Evolutionary conservation across 1,284 basidiomycete species (phyloP).

Genomic region (Rhizoctonia solani): DNA sequence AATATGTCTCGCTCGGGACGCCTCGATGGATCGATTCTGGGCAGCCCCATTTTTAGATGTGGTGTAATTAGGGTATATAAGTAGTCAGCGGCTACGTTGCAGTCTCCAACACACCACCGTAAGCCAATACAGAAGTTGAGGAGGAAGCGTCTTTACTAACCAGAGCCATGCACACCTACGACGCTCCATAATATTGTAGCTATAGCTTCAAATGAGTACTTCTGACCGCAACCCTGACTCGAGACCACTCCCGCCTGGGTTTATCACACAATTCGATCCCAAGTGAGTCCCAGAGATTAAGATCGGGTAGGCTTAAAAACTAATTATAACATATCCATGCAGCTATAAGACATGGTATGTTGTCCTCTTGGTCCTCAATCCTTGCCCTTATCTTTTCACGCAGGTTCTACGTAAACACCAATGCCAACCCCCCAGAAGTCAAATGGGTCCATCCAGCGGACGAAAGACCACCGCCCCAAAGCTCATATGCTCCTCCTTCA

Average conservation of each 20-base stretch:
- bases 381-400: background rate
- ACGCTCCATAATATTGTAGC: too few species aligned
- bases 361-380: background rate
- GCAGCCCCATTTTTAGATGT: background rate
- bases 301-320: constrained; percentile 40
- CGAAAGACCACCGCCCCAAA: constrained; percentile 53
- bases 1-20: background rate
- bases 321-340: constrained; percentile 8
- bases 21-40: too few species aligned
- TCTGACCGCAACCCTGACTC: constrained; percentile 32
- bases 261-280: constrained; percentile 67
- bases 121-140: too few species aligned
- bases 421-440: constrained; percentile 61
- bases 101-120: background rate
- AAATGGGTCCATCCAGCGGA: constrained; percentile 64
- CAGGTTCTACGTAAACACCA: constrained; percentile 75
- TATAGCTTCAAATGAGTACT: too few species aligned
- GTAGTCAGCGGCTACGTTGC: background rate
- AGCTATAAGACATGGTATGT: constrained; percentile 66
- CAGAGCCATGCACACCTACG: too few species aligned
- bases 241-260: constrained; percentile 52
- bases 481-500: constrained; percentile 36
- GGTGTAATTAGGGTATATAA: background rate
- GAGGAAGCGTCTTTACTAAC: too few species aligned
- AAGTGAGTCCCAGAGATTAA: constrained; percentile 54